These are phyloP conservation scores for Schwanniomyces vanrijiae DNA, from an alignment of 805 yeast genomes.

Conservation along the genomic window DNA sequence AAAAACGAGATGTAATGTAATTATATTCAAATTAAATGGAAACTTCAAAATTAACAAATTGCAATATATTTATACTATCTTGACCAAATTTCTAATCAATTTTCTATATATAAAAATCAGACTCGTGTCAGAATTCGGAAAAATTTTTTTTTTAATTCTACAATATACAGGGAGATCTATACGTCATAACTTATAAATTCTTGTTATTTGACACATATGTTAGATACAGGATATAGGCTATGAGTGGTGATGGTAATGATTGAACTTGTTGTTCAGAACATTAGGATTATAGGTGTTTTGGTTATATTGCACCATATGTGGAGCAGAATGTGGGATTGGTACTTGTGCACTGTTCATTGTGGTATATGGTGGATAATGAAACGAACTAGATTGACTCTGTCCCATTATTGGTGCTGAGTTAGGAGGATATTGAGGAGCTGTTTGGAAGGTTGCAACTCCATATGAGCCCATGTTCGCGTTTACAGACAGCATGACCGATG, in stretches of 20 bases:
- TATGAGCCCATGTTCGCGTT: neutral
- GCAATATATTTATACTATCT: too few species aligned
- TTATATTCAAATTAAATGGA: neutral
- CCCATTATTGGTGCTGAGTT: neutral
- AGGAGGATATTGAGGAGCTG: slow-evolving; percentile 5
- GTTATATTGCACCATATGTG: slow-evolving; percentile 1
- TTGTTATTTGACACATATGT: neutral
- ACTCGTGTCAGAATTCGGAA: neutral
- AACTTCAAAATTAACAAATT: neutral
- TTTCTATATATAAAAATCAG: neutral
- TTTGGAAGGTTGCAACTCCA: neutral
- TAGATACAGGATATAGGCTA: neutral
- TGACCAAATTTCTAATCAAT: too few species aligned
- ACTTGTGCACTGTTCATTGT: neutral
- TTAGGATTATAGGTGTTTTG: neutral
- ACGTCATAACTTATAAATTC: neutral
- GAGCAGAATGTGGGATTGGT: slow-evolving; percentile 1
- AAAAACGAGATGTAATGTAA: neutral
- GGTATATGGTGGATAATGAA: neutral
- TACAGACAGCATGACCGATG: neutral
- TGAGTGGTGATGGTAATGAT: neutral
- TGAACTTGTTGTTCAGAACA: neutral
- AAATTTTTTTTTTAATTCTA: neutral
- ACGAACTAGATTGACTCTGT: neutral
- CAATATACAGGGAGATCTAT: neutral